These are phyloP conservation scores for Linnemannia elongata DNA, from an alignment of 192 early-diverging fungal genomes.

Conservation along the genomic window DNA sequence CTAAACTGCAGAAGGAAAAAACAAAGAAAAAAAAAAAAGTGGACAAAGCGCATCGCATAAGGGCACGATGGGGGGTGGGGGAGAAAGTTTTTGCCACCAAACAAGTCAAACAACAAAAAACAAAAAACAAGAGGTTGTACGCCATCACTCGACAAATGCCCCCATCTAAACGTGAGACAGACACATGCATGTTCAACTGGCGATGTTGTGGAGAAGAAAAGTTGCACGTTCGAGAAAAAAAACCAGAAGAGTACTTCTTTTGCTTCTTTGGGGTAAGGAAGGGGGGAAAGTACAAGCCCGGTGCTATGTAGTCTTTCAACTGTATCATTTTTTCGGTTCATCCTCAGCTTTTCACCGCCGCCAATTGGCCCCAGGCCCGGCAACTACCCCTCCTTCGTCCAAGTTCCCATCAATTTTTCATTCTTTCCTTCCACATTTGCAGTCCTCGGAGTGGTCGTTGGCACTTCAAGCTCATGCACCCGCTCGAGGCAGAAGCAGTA, in stretches of 20 bases:
- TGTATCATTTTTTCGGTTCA: background rate
- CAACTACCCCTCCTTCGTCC: background rate
- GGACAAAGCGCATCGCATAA: background rate
- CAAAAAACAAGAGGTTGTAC: no score
- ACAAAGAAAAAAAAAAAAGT: background rate
- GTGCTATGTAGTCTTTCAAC: background rate
- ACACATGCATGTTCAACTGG: slow-evolving; percentile 4
- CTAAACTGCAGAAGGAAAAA: background rate
- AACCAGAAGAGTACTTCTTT: background rate
- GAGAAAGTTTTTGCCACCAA: background rate
- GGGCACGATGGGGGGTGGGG: background rate
- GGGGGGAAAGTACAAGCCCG: background rate
- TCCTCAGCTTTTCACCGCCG: background rate
- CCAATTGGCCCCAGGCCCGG: slow-evolving; percentile 4
- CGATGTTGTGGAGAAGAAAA: background rate
- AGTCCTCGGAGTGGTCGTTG: no score
- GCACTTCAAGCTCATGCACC: background rate
- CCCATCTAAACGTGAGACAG: no score
- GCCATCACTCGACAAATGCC: no score
- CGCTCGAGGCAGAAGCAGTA: background rate
- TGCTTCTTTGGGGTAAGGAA: background rate
- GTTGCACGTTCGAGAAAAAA: background rate
- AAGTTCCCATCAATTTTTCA: background rate
- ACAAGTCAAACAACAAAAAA: no score
- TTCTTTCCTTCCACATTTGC: background rate